Conservation (phyloP, 1,139 yeast genomes). For the Yarrowia galli region DNA sequence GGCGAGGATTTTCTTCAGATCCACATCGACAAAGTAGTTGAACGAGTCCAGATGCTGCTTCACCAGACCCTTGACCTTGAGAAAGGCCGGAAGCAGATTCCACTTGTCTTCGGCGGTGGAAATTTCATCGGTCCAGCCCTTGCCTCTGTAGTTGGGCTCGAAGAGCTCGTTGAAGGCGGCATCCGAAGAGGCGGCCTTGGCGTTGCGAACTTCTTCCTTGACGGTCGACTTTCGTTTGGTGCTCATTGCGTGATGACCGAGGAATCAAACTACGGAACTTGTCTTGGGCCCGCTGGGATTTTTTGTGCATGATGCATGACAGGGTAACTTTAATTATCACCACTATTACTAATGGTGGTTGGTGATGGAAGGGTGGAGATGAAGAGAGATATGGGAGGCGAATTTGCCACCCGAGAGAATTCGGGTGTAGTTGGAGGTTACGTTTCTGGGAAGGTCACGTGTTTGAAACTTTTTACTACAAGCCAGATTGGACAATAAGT, state of each 20-base stretch:
- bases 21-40: constrained; percentile 93
- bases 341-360: constrained; percentile 3
- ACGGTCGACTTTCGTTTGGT: constrained; percentile 22
- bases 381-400: not conserved
- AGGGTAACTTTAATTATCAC: constrained; percentile 20
- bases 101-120: constrained; percentile 92
- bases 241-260: constrained; percentile 27
- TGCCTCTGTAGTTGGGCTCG: constrained; percentile 85
- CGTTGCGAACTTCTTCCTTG: constrained; percentile 14
- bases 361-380: not conserved
- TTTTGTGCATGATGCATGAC: constrained; percentile 34
- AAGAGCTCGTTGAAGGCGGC: constrained; percentile 70
- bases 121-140: constrained; percentile 82
- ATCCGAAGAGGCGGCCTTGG: constrained; percentile 40
- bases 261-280: constrained; percentile 5
- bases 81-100: constrained; percentile 93
- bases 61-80: constrained; percentile 93
- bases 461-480: not conserved
- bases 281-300: constrained; percentile 17
- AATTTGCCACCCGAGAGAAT: constrained; percentile 2
- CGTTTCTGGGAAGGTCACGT: not conserved
- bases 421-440: not conserved
- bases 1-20: constrained; percentile 84
- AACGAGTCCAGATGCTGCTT: constrained; percentile 97
- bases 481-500: not conserved